Percentiles rank a stretch among this genome's conserved stretches.
Conservation (phyloP, 495 filamentous ascomycete genomes). For the Paragyromitra xinjiangensis region DNA sequence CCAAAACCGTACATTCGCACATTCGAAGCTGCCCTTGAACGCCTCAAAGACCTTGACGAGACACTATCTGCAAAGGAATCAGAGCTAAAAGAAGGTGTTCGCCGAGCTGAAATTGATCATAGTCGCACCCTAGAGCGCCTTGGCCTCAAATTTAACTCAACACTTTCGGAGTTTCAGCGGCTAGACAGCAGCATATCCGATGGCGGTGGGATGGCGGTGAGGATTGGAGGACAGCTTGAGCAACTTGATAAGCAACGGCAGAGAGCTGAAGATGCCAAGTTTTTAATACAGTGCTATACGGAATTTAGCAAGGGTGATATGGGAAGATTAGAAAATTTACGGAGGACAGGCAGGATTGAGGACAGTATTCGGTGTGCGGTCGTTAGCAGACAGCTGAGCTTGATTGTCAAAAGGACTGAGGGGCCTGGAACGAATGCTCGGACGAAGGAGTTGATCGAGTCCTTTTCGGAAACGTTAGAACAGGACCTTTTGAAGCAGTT, state of each 20-base stretch:
- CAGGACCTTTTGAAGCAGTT: conserved; percentile 96
- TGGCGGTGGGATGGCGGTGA: conserved; percentile 82
- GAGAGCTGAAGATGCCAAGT: conserved; percentile 89
- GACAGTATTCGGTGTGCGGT: conserved; percentile 58
- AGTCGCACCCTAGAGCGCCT: conserved; percentile 84
- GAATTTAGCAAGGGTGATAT: conserved; percentile 72
- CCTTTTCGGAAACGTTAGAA: conserved; percentile 93
- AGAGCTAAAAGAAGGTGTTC: conserved; percentile 85
- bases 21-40: conserved; percentile 83
- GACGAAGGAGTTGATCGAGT: conserved; percentile 90
- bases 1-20: conserved; percentile 96
- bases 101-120: conserved; percentile 91
- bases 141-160: conserved; percentile 85
- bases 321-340: conserved; percentile 59
- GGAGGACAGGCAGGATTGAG: conserved; percentile 56
- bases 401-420: conserved; percentile 57
- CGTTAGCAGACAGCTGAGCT: conserved; percentile 53
- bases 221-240: conserved; percentile 91
- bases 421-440: conserved; percentile 47
- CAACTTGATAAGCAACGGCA: conserved; percentile 91
- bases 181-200: conserved; percentile 78
- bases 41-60: conserved; percentile 80
- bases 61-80: conserved; percentile 87
- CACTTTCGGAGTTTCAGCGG: conserved; percentile 87
- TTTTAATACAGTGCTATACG: conserved; percentile 94